Percentiles rank a stretch among this genome's conserved stretches.
These are phyloP conservation scores for Deinandra increscens DNA, from an alignment of 129 eudicot genomes.

Conservation along the genomic window DNA sequence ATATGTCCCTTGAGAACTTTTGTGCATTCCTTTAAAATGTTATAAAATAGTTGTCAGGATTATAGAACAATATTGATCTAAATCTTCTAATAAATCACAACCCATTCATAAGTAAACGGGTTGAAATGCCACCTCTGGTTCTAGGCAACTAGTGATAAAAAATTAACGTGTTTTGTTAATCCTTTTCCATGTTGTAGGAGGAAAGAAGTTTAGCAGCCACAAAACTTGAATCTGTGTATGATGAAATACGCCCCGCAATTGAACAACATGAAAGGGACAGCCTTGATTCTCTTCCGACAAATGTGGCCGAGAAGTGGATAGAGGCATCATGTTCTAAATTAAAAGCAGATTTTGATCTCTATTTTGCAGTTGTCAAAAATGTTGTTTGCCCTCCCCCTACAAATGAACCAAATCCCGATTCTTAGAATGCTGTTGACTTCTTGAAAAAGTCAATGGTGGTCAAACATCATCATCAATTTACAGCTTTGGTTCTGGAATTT, in stretches of 20 bases:
- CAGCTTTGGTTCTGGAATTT: constrained; percentile 15
- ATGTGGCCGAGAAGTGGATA: constrained; percentile 82
- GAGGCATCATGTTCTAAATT: constrained; percentile 58
- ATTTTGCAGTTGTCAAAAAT: constrained; percentile 65
- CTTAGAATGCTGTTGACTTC: constrained; percentile 24
- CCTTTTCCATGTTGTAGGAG: constrained; percentile 45
- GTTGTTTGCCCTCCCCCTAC: constrained; percentile 38
- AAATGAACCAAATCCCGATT: constrained; percentile 22
- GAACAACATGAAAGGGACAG: constrained; percentile 85
- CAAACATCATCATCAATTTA: neutral
- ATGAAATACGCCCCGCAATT: constrained; percentile 80
- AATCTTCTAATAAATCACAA: too few relatives aligned
- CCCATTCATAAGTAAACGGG: too few relatives aligned
- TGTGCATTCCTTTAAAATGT: too few relatives aligned
- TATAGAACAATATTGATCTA: too few relatives aligned
- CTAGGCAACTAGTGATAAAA: neutral
- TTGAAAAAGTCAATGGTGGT: constrained; percentile 15
- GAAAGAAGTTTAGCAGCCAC: constrained; percentile 48
- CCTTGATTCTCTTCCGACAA: constrained; percentile 66
- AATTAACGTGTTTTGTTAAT: neutral
- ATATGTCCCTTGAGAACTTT: too few relatives aligned
- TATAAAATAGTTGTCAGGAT: too few relatives aligned
- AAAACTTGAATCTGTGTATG: constrained; percentile 57
- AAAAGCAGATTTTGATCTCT: constrained; percentile 60
- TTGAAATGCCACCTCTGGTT: neutral